A percentile compares a stretch with the other conserved stretches of the same genome.
Conservation (phyloP, 805 yeast species). For the Kockiozyma suomiensis region DNA sequence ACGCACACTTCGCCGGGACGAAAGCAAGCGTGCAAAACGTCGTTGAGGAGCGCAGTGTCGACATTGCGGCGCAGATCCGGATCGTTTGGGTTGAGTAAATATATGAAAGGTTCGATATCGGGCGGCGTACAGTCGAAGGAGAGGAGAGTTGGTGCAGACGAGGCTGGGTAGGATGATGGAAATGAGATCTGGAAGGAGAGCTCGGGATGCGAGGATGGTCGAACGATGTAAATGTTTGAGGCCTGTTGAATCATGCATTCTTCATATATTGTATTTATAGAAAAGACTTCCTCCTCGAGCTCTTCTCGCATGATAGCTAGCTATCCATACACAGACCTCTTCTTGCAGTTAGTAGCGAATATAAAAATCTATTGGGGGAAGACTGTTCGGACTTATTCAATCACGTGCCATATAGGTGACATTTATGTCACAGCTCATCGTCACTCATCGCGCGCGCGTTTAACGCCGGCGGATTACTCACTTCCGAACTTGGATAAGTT, state of each 20-base stretch:
- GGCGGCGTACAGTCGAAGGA: conserved; percentile 49
- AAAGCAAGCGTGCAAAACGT: conserved; percentile 57
- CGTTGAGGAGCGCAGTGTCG: conserved; percentile 34
- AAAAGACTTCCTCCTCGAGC: conserved; percentile 70
- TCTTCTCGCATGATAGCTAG: conserved; percentile 46
- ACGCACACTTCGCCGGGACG: conserved; percentile 69
- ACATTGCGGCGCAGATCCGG: not conserved
- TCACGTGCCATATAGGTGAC: not conserved
- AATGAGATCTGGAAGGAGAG: conserved; percentile 68
- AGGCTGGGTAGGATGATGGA: conserved; percentile 69
- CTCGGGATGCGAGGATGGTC: conserved; percentile 44
- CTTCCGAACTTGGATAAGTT: not conserved
- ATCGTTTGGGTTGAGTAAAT: not conserved
- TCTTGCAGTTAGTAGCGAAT: no score
- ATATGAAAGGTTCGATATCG: not conserved
- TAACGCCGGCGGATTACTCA: not conserved
- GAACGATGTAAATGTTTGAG: conserved; percentile 49
- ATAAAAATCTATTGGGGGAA: no score
- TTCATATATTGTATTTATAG: conserved; percentile 87
- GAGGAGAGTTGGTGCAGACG: conserved; percentile 59
- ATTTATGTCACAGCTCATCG: conserved; percentile 2
- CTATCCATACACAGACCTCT: no score
- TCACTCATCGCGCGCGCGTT: conserved; percentile 3
- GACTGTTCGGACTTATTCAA: not conserved
- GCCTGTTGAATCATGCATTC: conserved; percentile 49